These are phyloP conservation scores for Prunus yedoensis DNA, from an alignment of 331 rosid species.

Conservation along the genomic window DNA sequence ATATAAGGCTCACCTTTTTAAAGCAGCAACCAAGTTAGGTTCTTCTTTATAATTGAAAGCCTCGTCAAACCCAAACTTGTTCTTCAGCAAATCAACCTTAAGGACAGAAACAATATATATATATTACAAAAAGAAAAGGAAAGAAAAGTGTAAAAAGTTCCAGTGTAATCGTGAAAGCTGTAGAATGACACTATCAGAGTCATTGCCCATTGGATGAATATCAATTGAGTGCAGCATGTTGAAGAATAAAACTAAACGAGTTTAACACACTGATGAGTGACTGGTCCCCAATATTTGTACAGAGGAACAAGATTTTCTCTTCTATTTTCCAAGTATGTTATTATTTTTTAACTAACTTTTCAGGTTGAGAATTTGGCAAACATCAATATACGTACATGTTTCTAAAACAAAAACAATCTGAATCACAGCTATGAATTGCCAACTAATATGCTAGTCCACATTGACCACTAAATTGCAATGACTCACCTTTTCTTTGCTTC, in stretches of 20 bases:
- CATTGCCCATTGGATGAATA: no score
- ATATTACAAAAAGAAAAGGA: no score
- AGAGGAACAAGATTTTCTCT: not conserved
- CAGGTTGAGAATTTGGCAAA: not conserved
- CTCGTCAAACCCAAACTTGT: conserved; percentile 12
- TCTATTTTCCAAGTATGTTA: no score
- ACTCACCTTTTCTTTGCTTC: conserved; percentile 47
- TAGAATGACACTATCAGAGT: not conserved
- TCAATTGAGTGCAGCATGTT: not conserved
- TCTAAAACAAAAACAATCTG: not conserved
- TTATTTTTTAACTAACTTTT: no score
- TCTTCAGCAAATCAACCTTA: conserved; percentile 20
- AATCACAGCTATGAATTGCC: not conserved
- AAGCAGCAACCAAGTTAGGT: conserved; percentile 12
- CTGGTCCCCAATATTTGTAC: not conserved
- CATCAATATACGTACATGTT: not conserved
- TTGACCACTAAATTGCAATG: not conserved
- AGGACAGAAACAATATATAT: not conserved
- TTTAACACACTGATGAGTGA: not conserved
- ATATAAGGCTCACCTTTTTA: conserved; percentile 15
- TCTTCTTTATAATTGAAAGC: conserved; percentile 22
- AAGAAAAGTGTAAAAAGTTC: no score
- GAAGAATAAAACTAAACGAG: not conserved
- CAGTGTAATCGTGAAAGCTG: not conserved
- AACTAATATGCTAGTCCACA: not conserved